Evolutionary conservation across 345 rosid species (phyloP), one percentile per base, ranked within the genome.

Genomic region (Carallia pectinifolia): DNA sequence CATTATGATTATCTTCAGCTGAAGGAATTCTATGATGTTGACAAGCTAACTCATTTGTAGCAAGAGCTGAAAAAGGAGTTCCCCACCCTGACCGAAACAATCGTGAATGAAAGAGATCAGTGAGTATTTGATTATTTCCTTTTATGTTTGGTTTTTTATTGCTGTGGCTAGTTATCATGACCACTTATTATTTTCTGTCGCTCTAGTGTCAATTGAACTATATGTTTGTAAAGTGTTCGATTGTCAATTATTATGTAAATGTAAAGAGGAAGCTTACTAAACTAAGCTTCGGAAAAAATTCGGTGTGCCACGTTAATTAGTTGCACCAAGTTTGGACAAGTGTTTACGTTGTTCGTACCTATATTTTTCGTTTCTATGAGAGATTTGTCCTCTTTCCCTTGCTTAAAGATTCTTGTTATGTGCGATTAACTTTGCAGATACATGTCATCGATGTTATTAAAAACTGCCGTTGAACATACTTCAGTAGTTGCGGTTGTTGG

Each of bases 91-190:
- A 92, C 89, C 93, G 92, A 92, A 68, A 89, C 99, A 23, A 89
- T 92, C 72, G 95, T 92, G 23, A 94, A 84, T 73, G 99, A 96
- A 76, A 82, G 99, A 80, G 99, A 92, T 79, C 93, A 91, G 99
- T 90, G 60, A 88, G 89, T 86, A 61, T 72, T 81, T 69, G 68
- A 18, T 48, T 80, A n/a, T 60, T 60, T 50, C 70, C 64, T 23
- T 48, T 37, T 70, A 39, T 33, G 7, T 70, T 18, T 39, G 61
- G 34, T 17, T 9, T 33, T 64, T 71, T 10, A 8, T 2, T 7
- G 2, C 13, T 7, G 44, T 39, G 10, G 7, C 44, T 39, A 39
- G 44, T 9, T 39, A 39, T 39, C 10, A 39, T 39, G 44, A 39
- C 8, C 2, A 7, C 12, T 39, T 39, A 39, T 8, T 39, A 39